A percentile compares a stretch with the other conserved stretches of the same genome.
phyloP scores from a whole-genome alignment of 805 yeast genomes.

The Blastobotrys terrestris region DNA sequence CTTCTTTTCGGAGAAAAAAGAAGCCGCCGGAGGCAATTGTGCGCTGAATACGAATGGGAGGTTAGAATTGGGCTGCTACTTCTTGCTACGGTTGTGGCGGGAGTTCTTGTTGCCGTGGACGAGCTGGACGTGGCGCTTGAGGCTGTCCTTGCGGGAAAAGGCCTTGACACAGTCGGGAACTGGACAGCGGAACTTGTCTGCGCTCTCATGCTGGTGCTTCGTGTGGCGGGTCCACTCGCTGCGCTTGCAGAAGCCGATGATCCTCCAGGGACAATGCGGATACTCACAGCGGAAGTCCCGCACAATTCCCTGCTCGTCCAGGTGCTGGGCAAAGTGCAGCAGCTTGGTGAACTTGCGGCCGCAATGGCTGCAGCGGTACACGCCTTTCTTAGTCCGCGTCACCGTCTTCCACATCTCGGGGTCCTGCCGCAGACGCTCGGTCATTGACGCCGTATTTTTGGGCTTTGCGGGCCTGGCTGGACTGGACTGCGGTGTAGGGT shows the following conservation, averaged over 20 bases:
- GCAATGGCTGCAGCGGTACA: constrained; percentile 36
- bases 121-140: constrained; percentile 31
- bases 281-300: constrained; percentile 34
- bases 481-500: background rate
- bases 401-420: constrained; percentile 19
- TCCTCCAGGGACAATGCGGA: constrained; percentile 37
- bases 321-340: constrained; percentile 33
- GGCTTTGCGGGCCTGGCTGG: background rate
- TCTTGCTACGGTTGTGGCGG: constrained; percentile 36
- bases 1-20: too few species aligned
- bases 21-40: too few species aligned
- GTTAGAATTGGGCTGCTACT: too few species aligned
- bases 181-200: constrained; percentile 18
- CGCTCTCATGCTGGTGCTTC: constrained; percentile 24
- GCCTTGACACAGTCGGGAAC: constrained; percentile 19
- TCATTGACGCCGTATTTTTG: background rate
- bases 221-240: constrained; percentile 35
- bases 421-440: constrained; percentile 4
- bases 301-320: constrained; percentile 28
- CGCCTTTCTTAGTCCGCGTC: constrained; percentile 33
- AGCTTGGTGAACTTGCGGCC: constrained; percentile 28
- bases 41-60: too few species aligned
- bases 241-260: constrained; percentile 35
- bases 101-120: constrained; percentile 38
- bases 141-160: constrained; percentile 30